Evolutionary conservation across 2,329 filamentous ascomycete genomes (phyloP).

Genomic region (Ascomycota sp.): DNA sequence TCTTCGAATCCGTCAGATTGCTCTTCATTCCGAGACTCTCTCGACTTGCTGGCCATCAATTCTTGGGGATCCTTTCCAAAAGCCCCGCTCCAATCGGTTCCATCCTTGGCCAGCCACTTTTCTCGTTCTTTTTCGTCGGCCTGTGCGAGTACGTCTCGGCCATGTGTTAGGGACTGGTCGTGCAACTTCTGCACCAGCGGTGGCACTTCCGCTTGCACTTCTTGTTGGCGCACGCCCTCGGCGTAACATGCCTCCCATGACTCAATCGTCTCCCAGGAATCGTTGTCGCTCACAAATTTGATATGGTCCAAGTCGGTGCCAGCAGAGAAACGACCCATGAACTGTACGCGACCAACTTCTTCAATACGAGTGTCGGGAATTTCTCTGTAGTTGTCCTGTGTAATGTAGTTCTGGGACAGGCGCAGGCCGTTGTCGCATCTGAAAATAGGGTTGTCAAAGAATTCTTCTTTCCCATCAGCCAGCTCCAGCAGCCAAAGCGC

Average conservation of each 20-base stretch:
- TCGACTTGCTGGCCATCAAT: constrained; percentile 14
- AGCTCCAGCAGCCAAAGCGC: constrained; percentile 72
- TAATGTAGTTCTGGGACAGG: constrained; percentile 81
- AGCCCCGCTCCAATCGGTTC: constrained; percentile 67
- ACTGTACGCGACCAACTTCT: constrained; percentile 61
- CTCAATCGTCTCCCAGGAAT: constrained; percentile 80
- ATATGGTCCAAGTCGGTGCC: constrained; percentile 76
- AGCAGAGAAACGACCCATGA: constrained; percentile 64
- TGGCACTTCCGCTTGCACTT: constrained; percentile 53
- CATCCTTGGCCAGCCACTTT: constrained; percentile 58
- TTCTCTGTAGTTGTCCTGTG: constrained; percentile 45
- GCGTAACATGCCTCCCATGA: constrained; percentile 81
- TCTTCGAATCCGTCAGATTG: constrained; percentile 12
- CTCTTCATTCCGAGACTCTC: constrained; percentile 3
- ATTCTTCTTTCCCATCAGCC: constrained; percentile 49
- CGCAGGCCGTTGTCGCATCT: constrained; percentile 51
- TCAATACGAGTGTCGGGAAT: constrained; percentile 56
- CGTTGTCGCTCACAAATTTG: constrained; percentile 63
- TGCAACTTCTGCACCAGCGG: constrained; percentile 53
- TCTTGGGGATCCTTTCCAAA: constrained; percentile 55
- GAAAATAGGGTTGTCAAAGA: constrained; percentile 82
- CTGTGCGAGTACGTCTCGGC: constrained; percentile 57
- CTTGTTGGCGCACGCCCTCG: constrained; percentile 56
- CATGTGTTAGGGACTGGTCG: constrained; percentile 56
- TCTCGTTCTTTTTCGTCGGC: constrained; percentile 49